Base-by-base conservation (phyloP, 495 filamentous ascomycete genomes). In the Penicillium desertorum region DNA sequence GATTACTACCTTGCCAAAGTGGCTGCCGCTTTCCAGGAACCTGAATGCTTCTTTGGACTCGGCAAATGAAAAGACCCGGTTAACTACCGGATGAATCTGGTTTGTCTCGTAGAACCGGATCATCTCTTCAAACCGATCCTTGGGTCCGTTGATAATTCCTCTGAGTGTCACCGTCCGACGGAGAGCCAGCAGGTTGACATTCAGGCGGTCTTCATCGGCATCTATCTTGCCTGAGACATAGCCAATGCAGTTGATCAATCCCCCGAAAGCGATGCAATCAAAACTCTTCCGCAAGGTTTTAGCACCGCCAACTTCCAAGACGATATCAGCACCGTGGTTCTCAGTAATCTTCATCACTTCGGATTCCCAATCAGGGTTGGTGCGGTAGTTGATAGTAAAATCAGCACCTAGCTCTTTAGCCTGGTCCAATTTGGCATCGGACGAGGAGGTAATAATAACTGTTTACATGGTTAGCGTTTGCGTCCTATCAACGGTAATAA, bases 361-460 rank as follows among this genome's bases (percentile, higher is more conserved):
- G 62, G 83, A 79, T 57, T 87, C 86, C 88, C 88, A 91, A 64
- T 87, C 80, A 4, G 76, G 58, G 23, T 80, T 80, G 42, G 84
- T 84, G 45, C 79, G 80, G 74, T 91, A 92, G 76, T 91, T 91
- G 65, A 91, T 80, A 25, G 77, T 74, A 43, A 72, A 71, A 49
- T 81, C 79, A 19, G 81, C 81, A 19, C 81, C 80, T 11, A 82
- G 73, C 12, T 83, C 68, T 69, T 85, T 88, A 30, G 91, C 76
- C 19, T 72, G 70, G 22, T 86, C 78, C 34, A 76, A 79, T 72
- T 94, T 94, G 2, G 72, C 74, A 19, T 81, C 80, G 2, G 83
- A 84, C 1, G 87, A 91, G 2, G 90, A 93, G 2, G 89, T 94
- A 7, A 89, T 83, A 53, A 95, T 92, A 0, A 80, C 83, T 79